Base-by-base conservation (phyloP, 2,329 filamentous ascomycete genomes). In the Fusarium sp. region DNA sequence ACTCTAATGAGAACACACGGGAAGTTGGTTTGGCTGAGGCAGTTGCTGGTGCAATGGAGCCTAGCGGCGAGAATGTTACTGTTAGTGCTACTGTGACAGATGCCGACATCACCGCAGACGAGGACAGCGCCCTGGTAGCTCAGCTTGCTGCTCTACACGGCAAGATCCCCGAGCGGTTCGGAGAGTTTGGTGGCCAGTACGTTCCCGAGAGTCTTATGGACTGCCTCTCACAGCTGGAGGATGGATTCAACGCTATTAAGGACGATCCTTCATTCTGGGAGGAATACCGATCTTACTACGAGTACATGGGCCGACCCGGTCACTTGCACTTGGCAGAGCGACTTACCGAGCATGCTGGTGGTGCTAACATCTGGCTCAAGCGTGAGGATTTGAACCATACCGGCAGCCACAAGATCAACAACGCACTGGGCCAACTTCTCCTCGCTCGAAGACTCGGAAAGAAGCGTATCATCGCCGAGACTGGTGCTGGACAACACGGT, bases 331-430 rank as follows among this genome's bases (percentile, higher is more conserved):
- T 94, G 53, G 96, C 96, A 2, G 90, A 96, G 72, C 90, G 94
- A 53, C 83, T 99, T 70, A 98, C 95, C 0, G 91, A 96, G 76
- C 84, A 95, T 75, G 94, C 93, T 47, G 93, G 94, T 24, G 96
- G 96, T 63, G 95, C 96, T 48, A 97, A 94, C 76, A 97, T 99
- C 83, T 99, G 95, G 91, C 83, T 99, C 71, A 99, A 99, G 87
- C 89, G 96, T 74, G 96, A 99, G 82, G 96, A 99, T 78, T 84
- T 98, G 57, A 98, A 98, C 81, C 96, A 99, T 79, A 98, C 96
- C 10, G 96, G 96, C 71, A 96, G 92, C 67, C 96, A 99, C 86
- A 99, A 99, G 87, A 98, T 99, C 85, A 99, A 99, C 85, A 99
- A 99, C 75, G 96, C 96, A 1, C 84, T 99, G 10, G 96, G 96